Conservation (phyloP, 2,329 filamentous ascomycete species). For the Neoscytalidium dimidiatum region DNA sequence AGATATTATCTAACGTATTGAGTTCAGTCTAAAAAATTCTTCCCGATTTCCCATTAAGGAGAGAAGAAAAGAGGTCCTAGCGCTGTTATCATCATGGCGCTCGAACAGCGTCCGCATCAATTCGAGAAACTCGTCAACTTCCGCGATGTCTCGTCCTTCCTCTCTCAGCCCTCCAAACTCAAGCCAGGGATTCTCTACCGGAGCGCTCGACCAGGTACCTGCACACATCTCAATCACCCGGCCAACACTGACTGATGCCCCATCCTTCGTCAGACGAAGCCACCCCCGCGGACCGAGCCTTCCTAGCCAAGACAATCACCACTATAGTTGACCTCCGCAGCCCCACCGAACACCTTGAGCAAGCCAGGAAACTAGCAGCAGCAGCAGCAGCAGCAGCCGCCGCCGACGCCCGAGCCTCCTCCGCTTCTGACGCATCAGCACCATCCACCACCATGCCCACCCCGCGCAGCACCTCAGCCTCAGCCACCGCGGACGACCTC, state of each 20-base stretch:
- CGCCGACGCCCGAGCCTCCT: constrained; percentile 30
- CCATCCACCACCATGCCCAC: constrained; percentile 34
- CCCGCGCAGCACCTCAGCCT: constrained; percentile 34
- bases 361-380: constrained; percentile 62
- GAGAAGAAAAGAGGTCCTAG: too few relatives aligned
- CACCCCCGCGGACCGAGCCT: constrained; percentile 62
- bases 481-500: constrained; percentile 50
- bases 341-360: constrained; percentile 72
- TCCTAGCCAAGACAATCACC: constrained; percentile 63
- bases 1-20: too few relatives aligned
- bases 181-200: constrained; percentile 34
- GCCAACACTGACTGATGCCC: neutral
- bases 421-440: too few relatives aligned
- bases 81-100: neutral
- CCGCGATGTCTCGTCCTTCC: constrained; percentile 29
- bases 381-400: too few relatives aligned
- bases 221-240: neutral
- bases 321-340: constrained; percentile 80
- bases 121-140: constrained; percentile 39
- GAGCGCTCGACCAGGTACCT: constrained; percentile 37
- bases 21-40: too few relatives aligned
- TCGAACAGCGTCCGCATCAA: neutral
- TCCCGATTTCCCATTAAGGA: too few relatives aligned
- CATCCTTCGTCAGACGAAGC: constrained; percentile 62
- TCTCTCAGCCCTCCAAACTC: constrained; percentile 20